phyloP scores from a whole-genome alignment of 352 stramenopile species.

The Globisporangium canariense region DNA sequence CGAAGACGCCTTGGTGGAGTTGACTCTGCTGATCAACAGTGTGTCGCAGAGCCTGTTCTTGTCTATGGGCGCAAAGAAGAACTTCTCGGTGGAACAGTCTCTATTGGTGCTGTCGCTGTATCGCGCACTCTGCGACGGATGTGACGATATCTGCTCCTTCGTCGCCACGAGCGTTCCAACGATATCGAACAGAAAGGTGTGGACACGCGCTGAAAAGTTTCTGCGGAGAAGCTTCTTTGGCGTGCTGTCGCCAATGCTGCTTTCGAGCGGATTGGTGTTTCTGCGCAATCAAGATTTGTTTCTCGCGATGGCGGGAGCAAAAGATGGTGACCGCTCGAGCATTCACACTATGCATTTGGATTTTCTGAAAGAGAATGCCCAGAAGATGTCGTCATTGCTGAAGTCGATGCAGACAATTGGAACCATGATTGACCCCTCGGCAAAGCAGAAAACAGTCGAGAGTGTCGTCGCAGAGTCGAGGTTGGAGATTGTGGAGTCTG shows the following conservation, averaged over 20 bases:
- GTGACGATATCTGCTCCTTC: conserved; percentile 5
- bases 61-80: conserved; percentile 1
- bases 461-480: conserved; percentile 45
- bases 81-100: conserved; percentile 1
- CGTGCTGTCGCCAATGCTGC: conserved; percentile 34
- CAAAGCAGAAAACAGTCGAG: conserved; percentile 32
- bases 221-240: conserved; percentile 15
- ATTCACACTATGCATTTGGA: conserved; percentile 4
- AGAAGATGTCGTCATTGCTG: conserved; percentile 32
- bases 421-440: conserved; percentile 24
- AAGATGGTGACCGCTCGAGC: not conserved
- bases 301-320: conserved; percentile 7
- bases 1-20: conserved; percentile 26
- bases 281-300: conserved; percentile 27
- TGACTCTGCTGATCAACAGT: conserved; percentile 45
- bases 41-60: conserved; percentile 39
- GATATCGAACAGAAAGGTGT: not conserved
- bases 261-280: conserved; percentile 35
- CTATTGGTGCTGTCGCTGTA: conserved; percentile 14
- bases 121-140: conserved; percentile 11
- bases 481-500: conserved; percentile 67
- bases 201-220: conserved; percentile 11
- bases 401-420: conserved; percentile 31
- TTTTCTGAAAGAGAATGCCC: conserved; percentile 24
- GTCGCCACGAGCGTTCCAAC: not conserved